Percentiles rank a stretch among this genome's conserved stretches.
These are phyloP conservation scores for Pichia kudriavzevii DNA, from an alignment of 1,139 yeast genomes.

Conservation along the genomic window DNA sequence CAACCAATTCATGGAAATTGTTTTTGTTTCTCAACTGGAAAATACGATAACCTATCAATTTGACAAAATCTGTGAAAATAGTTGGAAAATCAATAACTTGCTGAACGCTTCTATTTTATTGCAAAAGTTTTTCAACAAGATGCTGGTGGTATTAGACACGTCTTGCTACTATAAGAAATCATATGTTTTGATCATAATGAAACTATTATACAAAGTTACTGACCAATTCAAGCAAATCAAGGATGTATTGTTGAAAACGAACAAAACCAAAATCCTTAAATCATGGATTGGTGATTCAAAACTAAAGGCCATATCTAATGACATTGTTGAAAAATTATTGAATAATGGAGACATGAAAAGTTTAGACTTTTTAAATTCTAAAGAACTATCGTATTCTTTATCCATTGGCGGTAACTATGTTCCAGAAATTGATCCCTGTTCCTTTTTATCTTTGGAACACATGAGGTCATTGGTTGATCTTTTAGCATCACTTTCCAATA, in stretches of 20 bases:
- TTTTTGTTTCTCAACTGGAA: conserved; percentile 60
- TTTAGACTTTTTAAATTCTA: conserved; percentile 1
- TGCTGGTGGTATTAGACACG: conserved; percentile 54
- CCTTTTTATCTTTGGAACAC: conserved; percentile 17
- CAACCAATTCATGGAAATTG: conserved; percentile 52
- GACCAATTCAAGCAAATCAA: conserved; percentile 16
- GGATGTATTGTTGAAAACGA: conserved; percentile 14
- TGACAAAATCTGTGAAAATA: conserved; percentile 17
- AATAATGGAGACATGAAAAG: conserved; percentile 1
- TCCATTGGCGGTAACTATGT: conserved; percentile 15
- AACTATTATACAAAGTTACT: conserved; percentile 25
- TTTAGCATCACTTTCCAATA: conserved; percentile 40
- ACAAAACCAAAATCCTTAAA: conserved; percentile 16
- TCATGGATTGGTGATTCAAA: conserved; percentile 22
- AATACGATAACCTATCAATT: conserved; percentile 42
- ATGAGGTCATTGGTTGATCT: conserved; percentile 44
- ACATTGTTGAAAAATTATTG: conserved; percentile 16
- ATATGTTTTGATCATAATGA: conserved; percentile 41
- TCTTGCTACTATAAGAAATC: conserved; percentile 49
- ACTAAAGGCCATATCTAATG: conserved; percentile 17
- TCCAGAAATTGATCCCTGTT: conserved; percentile 16
- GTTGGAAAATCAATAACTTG: conserved; percentile 30
- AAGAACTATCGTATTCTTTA: conserved; percentile 20
- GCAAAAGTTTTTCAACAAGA: conserved; percentile 41
- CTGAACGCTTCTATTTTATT: conserved; percentile 43